Base-by-base conservation (phyloP, 768 basidiomycete species). In the Trametes cinnabarina region DNA sequence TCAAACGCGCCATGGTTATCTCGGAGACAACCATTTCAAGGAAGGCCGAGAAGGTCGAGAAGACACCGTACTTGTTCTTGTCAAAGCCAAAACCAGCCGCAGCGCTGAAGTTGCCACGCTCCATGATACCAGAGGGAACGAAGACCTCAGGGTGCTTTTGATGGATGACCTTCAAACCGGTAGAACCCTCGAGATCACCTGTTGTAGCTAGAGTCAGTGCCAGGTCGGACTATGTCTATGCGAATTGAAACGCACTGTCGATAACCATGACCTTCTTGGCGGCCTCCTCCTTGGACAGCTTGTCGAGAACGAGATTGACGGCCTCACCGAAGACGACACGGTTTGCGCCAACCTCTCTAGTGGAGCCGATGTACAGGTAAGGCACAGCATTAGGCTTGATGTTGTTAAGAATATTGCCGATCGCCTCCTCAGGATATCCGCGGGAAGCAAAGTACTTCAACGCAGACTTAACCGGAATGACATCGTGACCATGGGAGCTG, bases 11-110 rank as follows among this genome's bases (percentile, higher is more conserved):
- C 92, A 94, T 94, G 11, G 92, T 94, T 50, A 93, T 75, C 71
- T 94, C 92, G 4, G 90, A 92, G 52, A 94, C 72, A 47, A 90
- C 78, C 92, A 94, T 94, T 80, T 94, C 92, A 57, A 92, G 78
- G 80, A 94, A 94, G 3, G 92, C 92, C 47, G 88, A 90, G 76
- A 94, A 94, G 4, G 92, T 94, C 23, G 90, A 91, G 76, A 92
- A 92, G 55, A 92, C 89, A 60, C 92, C 92, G 58, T 87, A 89
- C 72, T 92, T 92, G 66, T 92, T 81, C 22, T 80, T 71, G 35
- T 85, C 87, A 67, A 92, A 93, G 40, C 92, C 92, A 68, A 94
- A 94, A 12, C 92, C 92, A 19, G 68, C 68, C 10, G 68, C 69
- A 30, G 69, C 69, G 51, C 69, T 70, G 65, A 70, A 68, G 65